These are phyloP conservation scores for Eucalyptus pauciflora DNA, from an alignment of 345 rosid genomes.

Conservation along the genomic window DNA sequence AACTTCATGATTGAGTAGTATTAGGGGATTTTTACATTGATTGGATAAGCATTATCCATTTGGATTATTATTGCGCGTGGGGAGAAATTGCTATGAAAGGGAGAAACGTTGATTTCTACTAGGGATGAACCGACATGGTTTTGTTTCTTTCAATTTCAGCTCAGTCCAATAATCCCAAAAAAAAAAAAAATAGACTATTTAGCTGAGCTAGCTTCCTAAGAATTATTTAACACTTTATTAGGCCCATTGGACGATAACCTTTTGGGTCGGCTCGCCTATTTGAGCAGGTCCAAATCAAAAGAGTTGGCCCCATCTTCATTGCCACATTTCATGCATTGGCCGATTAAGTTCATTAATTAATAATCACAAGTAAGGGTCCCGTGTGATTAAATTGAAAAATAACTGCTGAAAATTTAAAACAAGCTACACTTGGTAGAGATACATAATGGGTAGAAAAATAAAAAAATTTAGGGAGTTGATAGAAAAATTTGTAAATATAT, in stretches of 20 bases:
- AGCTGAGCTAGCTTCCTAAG: neutral
- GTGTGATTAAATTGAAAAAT: neutral
- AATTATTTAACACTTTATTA: neutral
- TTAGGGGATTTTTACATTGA: neutral
- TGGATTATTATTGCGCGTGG: neutral
- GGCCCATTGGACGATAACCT: neutral
- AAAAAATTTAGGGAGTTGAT: too few species aligned
- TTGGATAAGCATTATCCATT: neutral
- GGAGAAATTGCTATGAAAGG: neutral
- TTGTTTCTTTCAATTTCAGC: neutral
- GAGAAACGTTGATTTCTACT: neutral
- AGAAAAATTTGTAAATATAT: too few species aligned
- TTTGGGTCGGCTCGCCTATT: neutral
- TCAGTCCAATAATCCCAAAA: neutral
- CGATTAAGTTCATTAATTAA: neutral
- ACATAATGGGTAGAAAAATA: too few species aligned
- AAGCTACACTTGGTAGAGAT: too few species aligned
- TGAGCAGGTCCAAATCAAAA: neutral
- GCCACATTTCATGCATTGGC: neutral
- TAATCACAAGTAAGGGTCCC: neutral
- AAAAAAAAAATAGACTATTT: neutral
- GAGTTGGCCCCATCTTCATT: neutral
- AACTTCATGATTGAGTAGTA: neutral
- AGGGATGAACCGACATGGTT: neutral
- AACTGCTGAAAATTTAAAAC: neutral